A percentile compares a stretch with the other conserved stretches of the same genome.
Evolutionary conservation across 441 rosid genomes (phyloP).

Genomic region (Gossypium schwendimanii): DNA sequence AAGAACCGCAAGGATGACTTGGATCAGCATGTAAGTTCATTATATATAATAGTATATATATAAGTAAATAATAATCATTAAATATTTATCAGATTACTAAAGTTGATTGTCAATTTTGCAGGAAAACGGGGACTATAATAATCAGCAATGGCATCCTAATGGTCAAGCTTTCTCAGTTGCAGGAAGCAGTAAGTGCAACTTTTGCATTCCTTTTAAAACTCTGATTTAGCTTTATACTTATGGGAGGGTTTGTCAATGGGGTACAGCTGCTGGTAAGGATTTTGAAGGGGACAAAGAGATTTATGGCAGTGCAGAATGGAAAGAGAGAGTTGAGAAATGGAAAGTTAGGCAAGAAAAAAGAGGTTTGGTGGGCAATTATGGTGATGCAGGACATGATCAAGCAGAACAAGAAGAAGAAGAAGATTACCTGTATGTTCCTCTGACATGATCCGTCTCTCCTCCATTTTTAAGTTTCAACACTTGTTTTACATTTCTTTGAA

Average conservation of each 20-base stretch:
- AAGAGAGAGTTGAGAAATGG: constrained; percentile 85
- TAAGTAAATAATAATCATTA: neutral
- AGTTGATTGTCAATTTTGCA: constrained; percentile 20
- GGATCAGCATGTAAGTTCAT: constrained; percentile 19
- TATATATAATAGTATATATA: neutral
- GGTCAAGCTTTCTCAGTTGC: constrained; percentile 59
- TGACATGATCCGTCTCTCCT: too few relatives aligned
- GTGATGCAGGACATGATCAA: constrained; percentile 43
- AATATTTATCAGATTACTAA: neutral
- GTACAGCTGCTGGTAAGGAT: constrained; percentile 53
- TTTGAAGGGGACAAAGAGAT: constrained; percentile 64
- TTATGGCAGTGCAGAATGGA: constrained; percentile 67
- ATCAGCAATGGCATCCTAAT: constrained; percentile 41
- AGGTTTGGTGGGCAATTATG: constrained; percentile 56
- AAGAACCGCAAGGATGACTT: constrained; percentile 38
- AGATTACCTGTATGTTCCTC: constrained; percentile 55
- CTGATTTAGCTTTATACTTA: neutral
- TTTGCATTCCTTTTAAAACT: neutral
- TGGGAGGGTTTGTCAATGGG: neutral
- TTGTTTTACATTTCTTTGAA: neutral
- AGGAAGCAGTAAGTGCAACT: constrained; percentile 55
- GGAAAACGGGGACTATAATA: constrained; percentile 57
- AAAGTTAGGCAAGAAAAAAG: constrained; percentile 76
- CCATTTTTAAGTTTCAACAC: too few relatives aligned
- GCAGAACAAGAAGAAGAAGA: constrained; percentile 60